phyloP scores from a whole-genome alignment of 371 early-diverging fungal species.

The Quaeritorhiza haematococci region DNA sequence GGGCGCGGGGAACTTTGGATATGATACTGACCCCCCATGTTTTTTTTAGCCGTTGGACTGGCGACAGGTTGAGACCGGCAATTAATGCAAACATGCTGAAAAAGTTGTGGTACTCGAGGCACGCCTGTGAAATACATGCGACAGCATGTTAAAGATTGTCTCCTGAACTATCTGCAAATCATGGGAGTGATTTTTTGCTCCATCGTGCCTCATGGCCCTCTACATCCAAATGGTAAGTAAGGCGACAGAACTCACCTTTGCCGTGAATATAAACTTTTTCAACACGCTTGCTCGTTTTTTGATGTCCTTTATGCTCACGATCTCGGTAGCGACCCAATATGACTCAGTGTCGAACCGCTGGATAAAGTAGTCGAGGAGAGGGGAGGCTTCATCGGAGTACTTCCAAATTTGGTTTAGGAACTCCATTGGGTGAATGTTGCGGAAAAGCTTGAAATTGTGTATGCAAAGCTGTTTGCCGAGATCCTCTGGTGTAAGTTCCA shows the following conservation, averaged over 20 bases:
- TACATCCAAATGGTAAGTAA: too few species aligned
- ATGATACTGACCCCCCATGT: slow-evolving; percentile 45
- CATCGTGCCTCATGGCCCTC: too few species aligned
- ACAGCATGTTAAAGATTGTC: not conserved
- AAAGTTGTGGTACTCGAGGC: slow-evolving; percentile 44
- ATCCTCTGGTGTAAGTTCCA: slow-evolving; percentile 29
- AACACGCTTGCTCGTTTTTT: slow-evolving; percentile 37
- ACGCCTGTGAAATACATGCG: slow-evolving; percentile 21
- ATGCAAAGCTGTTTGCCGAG: slow-evolving; percentile 45
- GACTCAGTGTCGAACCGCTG: slow-evolving; percentile 51
- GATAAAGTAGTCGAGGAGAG: slow-evolving; percentile 41
- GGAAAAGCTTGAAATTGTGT: slow-evolving; percentile 44
- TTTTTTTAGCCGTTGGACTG: slow-evolving; percentile 48
- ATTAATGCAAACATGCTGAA: slow-evolving; percentile 44
- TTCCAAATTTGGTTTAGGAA: slow-evolving; percentile 48
- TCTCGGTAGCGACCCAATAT: slow-evolving; percentile 55
- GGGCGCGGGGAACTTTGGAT: not conserved
- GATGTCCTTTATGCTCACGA: slow-evolving; percentile 33
- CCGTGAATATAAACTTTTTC: slow-evolving; percentile 36
- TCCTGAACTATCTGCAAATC: not conserved
- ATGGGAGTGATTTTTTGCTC: not conserved
- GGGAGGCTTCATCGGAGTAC: slow-evolving; percentile 36
- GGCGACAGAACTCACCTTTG: slow-evolving; percentile 29
- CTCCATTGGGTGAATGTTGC: slow-evolving; percentile 51
- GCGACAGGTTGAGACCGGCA: slow-evolving; percentile 41